These are phyloP conservation scores for Suhomyces guaymorum DNA, from an alignment of 1,139 yeast species.

Conservation along the genomic window DNA sequence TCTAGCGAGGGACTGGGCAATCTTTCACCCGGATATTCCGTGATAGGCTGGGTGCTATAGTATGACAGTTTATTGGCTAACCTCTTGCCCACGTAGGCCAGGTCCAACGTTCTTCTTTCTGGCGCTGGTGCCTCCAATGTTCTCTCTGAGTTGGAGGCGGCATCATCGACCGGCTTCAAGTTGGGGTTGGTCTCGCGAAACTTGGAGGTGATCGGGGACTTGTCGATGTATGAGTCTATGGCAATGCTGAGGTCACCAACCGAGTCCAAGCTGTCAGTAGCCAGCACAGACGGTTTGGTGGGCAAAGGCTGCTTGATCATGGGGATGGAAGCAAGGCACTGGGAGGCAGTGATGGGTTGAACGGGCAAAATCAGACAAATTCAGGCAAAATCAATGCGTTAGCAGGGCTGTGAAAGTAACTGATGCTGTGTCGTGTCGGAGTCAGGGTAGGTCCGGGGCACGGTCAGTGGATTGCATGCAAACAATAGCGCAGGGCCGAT, in stretches of 20 bases:
- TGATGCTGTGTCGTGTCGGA: no score
- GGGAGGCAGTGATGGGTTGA: no score
- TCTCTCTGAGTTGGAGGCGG: constrained; percentile 2
- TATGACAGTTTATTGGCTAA: constrained; percentile 16
- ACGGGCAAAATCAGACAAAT: no score
- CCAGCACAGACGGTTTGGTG: constrained; percentile 4
- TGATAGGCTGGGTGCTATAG: constrained; percentile 16
- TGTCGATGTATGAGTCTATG: constrained; percentile 26
- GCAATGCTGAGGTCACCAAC: constrained; percentile 6
- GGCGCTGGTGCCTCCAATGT: no score
- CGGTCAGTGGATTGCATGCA: no score
- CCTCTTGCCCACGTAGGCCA: constrained; percentile 7
- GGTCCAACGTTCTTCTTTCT: constrained; percentile 17
- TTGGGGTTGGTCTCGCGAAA: constrained; percentile 32
- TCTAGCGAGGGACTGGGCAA: constrained; percentile 20
- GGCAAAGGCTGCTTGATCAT: constrained; percentile 12
- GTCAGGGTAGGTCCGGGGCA: no score
- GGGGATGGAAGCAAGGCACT: no score
- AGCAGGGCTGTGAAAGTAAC: no score
- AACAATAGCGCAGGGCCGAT: no score
- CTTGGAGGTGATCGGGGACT: constrained; percentile 25
- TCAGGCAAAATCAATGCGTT: no score
- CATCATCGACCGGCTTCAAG: constrained; percentile 22
- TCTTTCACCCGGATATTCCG: constrained; percentile 14
- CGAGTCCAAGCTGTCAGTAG: constrained; percentile 6